Evolutionary conservation across 257 asterid species (phyloP).

Genomic region (Solanum boliviense): DNA sequence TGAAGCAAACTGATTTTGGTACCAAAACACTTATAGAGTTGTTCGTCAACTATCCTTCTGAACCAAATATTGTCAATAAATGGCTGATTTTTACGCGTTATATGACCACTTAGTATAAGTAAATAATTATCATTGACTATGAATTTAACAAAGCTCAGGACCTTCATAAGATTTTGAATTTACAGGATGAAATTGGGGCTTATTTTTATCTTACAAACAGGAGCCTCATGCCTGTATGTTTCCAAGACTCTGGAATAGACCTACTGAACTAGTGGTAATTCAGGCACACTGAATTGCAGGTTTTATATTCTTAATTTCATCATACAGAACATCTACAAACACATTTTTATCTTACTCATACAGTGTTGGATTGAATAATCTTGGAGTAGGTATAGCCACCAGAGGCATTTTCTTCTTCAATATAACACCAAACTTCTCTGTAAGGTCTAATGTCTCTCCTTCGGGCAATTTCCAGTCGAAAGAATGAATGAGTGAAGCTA

Average conservation of each 20-base stretch:
- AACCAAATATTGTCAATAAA: not conserved
- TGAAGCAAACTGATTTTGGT: not conserved
- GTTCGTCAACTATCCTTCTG: not conserved
- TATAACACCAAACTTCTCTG: constrained; percentile 56
- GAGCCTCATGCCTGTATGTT: not conserved
- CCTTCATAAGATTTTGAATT: not conserved
- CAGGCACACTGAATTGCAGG: not conserved
- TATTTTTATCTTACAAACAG: not conserved
- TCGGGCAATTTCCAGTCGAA: constrained; percentile 40
- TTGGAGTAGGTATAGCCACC: constrained; percentile 46
- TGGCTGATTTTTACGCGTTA: not conserved
- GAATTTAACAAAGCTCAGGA: not conserved
- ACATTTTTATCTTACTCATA: constrained; percentile 10
- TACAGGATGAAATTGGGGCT: not conserved
- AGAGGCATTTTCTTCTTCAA: constrained; percentile 40
- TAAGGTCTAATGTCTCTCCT: constrained; percentile 29
- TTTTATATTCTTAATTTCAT: not conserved
- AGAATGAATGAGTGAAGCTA: constrained; percentile 52
- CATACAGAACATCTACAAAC: not conserved
- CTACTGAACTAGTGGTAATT: not conserved
- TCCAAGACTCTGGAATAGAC: not conserved
- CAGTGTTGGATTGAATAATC: constrained; percentile 21
- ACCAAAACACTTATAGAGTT: not conserved
- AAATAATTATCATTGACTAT: not conserved
- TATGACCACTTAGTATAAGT: not conserved